These are phyloP conservation scores for Chaetomium fimeti DNA, from an alignment of 495 filamentous ascomycete species.

Conservation along the genomic window DNA sequence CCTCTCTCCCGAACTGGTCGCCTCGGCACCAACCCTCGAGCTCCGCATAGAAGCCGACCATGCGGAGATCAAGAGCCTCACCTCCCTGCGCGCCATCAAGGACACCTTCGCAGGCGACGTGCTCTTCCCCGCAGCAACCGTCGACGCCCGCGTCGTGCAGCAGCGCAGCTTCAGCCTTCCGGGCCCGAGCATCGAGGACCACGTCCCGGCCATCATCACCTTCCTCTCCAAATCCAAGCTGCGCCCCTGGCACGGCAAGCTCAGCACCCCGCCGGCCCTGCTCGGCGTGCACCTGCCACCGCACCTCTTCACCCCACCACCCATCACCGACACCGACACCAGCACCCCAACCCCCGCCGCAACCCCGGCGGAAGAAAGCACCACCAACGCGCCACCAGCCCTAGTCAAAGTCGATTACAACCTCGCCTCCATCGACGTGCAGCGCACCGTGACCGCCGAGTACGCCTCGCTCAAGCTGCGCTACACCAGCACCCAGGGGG, in stretches of 20 bases:
- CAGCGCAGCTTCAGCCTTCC: constrained; percentile 32
- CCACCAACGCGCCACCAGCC: constrained; percentile 7
- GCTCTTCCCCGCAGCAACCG: constrained; percentile 37
- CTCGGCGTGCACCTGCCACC: constrained; percentile 41
- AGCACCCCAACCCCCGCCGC: background rate
- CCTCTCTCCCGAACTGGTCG: constrained; percentile 5
- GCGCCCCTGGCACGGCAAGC: constrained; percentile 33
- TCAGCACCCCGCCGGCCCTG: constrained; percentile 40
- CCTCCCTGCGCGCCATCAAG: constrained; percentile 28
- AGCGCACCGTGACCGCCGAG: constrained; percentile 36
- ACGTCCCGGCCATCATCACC: constrained; percentile 32
- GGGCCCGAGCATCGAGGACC: constrained; percentile 16
- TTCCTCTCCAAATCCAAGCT: constrained; percentile 44
- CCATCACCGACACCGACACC: background rate
- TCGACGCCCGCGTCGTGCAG: constrained; percentile 46
- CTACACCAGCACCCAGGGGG: constrained; percentile 49
- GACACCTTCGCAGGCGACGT: constrained; percentile 27
- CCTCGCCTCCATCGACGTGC: constrained; percentile 48
- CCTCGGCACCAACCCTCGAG: constrained; percentile 37
- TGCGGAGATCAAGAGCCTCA: constrained; percentile 27
- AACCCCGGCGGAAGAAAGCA: background rate
- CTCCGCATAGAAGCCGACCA: constrained; percentile 39
- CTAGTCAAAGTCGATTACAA: constrained; percentile 42
- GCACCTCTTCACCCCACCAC: constrained; percentile 24
- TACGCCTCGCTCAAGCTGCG: constrained; percentile 41